Evolutionary conservation across 78 protist species (phyloP).

Genomic region (Tieghemostelium lacteum): DNA sequence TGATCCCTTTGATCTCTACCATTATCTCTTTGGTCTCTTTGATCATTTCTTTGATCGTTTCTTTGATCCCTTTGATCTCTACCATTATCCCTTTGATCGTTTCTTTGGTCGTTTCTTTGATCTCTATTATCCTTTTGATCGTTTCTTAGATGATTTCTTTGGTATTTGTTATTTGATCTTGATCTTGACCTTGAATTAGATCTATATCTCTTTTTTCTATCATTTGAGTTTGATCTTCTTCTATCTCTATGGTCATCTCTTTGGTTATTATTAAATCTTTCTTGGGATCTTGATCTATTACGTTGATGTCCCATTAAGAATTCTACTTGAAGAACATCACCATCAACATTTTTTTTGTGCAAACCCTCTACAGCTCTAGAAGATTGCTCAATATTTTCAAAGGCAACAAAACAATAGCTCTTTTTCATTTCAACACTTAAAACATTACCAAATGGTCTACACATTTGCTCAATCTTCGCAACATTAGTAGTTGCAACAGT

Average conservation of each 20-base stretch:
- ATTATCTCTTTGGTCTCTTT: neutral
- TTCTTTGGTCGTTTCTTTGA: neutral
- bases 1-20: neutral
- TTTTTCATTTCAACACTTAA: constrained; percentile 48
- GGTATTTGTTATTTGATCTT: neutral
- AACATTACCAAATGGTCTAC: constrained; percentile 44
- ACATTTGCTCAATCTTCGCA: neutral
- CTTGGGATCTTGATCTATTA: neutral
- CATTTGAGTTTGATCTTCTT: neutral
- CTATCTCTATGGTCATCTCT: neutral
- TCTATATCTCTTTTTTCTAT: neutral
- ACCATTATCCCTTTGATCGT: neutral
- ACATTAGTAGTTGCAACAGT: constrained; percentile 27
- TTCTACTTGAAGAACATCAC: neutral
- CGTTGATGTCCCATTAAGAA: neutral
- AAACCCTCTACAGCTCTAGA: constrained; percentile 34
- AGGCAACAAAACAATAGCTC: constrained; percentile 59
- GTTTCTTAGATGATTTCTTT: neutral
- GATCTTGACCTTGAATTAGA: neutral
- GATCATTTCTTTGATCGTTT: neutral
- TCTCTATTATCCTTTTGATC: neutral
- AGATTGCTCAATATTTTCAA: constrained; percentile 16
- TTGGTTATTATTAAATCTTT: neutral
- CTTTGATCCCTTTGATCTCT: neutral
- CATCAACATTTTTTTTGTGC: constrained; percentile 12